Base-by-base conservation (phyloP, 139 green algal genomes). In the Mesostigma viride region DNA sequence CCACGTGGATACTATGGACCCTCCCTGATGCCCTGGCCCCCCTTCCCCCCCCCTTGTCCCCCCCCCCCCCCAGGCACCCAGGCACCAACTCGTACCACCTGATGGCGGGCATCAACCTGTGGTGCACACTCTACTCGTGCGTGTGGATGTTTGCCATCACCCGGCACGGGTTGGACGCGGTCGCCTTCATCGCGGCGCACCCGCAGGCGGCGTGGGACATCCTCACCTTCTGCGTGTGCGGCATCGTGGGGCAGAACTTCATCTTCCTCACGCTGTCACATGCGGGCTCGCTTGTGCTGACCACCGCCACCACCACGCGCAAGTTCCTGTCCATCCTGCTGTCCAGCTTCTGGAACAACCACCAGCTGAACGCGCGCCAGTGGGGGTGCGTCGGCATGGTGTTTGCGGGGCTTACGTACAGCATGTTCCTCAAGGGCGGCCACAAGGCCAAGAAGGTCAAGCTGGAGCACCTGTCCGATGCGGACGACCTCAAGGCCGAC, bases 251-350 rank as follows among this genome's bases (percentile, higher is more conserved):
- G 14, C 92, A 99, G 82, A 83, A 97, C 27, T 97, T 96, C 80
- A 97, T 99, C 51, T 99, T 98, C 72, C 81, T 83, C 65, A 96
- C 89, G 28, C 96, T 99, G 78, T 79, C 47, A 14, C 68, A 35
- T 3, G 96, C 96, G 82, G 93, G 93, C 3, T 83, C 84, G 5
- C 73, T 98, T n/a, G 69, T 82, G 32, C 92, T 88, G 73, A 95
- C 88, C 0, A 79, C 95, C 22, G 82, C 97, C 28, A 96, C 89
- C 70, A 99, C 93, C 34, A 98, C 93, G 14, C 82, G 92, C 58
- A 99, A 99, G 83, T 97, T 99, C 76, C 95, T 97, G 79, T 95
- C 86, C 79, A 97, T 98, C 66, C 70, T 98, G 69, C 71, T 93
- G 22, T 90, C 77, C 2, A 83, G 86, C 4, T 20, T 84, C 26